phyloP scores from a whole-genome alignment of 768 basidiomycete genomes.

The Termitomyces bulborhizus region DNA sequence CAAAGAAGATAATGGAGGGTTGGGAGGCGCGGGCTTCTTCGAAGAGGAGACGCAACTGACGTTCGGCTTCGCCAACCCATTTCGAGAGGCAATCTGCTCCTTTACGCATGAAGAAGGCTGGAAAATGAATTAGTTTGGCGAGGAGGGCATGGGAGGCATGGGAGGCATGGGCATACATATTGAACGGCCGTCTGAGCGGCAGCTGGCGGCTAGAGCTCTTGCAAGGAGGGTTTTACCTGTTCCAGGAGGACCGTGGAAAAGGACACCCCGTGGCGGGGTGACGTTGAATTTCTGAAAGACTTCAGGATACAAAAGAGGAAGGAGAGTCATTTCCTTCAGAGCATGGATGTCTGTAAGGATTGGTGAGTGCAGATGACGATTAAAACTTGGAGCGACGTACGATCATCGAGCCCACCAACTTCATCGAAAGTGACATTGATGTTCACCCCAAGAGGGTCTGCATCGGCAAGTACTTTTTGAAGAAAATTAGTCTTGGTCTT shows the following conservation, averaged over 20 bases:
- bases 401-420: constrained; percentile 93
- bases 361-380: neutral
- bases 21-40: constrained; percentile 92
- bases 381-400: constrained; percentile 36
- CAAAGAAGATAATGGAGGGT: constrained; percentile 98
- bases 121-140: neutral
- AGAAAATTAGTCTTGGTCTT: neutral
- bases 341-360: constrained; percentile 76
- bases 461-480: constrained; percentile 75
- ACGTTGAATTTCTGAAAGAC: constrained; percentile 92
- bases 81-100: constrained; percentile 97
- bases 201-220: constrained; percentile 89
- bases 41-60: constrained; percentile 90
- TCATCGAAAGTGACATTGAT: constrained; percentile 93
- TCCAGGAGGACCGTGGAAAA: constrained; percentile 99
- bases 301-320: constrained; percentile 94
- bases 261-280: constrained; percentile 91
- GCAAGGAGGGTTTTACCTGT: constrained; percentile 96
- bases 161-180: constrained; percentile 58
- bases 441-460: constrained; percentile 92
- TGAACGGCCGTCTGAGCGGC: constrained; percentile 77
- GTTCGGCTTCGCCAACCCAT: constrained; percentile 99
- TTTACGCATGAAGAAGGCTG: constrained; percentile 99
- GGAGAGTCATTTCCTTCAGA: constrained; percentile 96
- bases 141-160: neutral